These are phyloP conservation scores for Dichotomocladium elegans DNA, from an alignment of 371 early-diverging fungal species.

Conservation along the genomic window DNA sequence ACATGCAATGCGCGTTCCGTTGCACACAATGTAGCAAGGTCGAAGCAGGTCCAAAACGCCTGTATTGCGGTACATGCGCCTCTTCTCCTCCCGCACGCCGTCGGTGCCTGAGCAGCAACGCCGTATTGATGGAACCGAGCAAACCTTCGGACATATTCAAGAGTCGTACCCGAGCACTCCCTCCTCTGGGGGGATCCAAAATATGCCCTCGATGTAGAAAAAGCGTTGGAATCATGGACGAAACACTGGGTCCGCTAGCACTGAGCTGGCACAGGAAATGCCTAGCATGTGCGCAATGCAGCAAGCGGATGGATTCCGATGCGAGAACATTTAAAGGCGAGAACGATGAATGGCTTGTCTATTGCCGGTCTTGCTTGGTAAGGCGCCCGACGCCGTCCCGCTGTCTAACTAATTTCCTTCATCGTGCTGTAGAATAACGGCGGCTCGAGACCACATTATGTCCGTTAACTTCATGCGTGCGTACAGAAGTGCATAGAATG, in stretches of 20 bases:
- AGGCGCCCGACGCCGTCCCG: too few relatives aligned
- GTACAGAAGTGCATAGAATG: neutral
- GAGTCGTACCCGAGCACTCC: constrained; percentile 12
- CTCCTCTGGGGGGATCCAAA: constrained; percentile 45
- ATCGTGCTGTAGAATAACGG: too few relatives aligned
- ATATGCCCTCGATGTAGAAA: constrained; percentile 48
- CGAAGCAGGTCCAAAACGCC: neutral
- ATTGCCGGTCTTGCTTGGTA: constrained; percentile 44
- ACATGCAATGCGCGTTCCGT: neutral
- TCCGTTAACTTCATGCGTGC: neutral
- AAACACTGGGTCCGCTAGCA: constrained; percentile 47
- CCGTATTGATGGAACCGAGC: neutral
- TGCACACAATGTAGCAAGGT: neutral
- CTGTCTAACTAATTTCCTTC: too few relatives aligned
- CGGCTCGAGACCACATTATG: neutral
- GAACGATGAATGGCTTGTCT: constrained; percentile 26
- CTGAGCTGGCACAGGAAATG: constrained; percentile 57
- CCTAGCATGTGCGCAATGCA: constrained; percentile 42
- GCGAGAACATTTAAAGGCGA: constrained; percentile 39
- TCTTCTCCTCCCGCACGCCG: constrained; percentile 1
- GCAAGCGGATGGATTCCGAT: constrained; percentile 52
- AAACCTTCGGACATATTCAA: neutral
- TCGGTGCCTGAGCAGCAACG: constrained; percentile 2
- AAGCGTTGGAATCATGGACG: constrained; percentile 46
- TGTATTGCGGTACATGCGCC: neutral